Percentiles rank a stretch among this genome's conserved stretches.
These are phyloP conservation scores for Aspergillus terreus DNA, from an alignment of 2,329 filamentous ascomycete species.

Conservation along the genomic window DNA sequence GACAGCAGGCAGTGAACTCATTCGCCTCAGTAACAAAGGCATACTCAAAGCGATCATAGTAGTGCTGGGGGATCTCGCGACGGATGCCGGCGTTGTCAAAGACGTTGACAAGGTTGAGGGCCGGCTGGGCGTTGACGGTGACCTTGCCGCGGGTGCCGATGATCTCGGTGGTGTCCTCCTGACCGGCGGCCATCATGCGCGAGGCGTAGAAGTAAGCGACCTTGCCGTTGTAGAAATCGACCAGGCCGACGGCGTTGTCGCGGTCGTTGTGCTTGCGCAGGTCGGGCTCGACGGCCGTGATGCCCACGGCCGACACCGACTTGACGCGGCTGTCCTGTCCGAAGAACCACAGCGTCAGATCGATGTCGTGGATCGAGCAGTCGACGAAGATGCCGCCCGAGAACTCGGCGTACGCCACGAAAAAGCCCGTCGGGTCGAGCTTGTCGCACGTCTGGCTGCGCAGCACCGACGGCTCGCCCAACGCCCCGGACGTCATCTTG, in stretches of 20 bases:
- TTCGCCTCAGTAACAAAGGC: constrained; percentile 64
- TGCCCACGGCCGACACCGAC: constrained; percentile 53
- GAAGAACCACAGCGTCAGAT: constrained; percentile 63
- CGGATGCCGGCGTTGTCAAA: constrained; percentile 53
- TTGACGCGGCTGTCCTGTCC: constrained; percentile 54
- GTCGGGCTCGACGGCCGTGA: constrained; percentile 58
- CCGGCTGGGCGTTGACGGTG: constrained; percentile 58
- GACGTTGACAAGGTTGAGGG: constrained; percentile 54
- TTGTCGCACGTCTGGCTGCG: constrained; percentile 67
- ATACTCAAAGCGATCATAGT: constrained; percentile 62
- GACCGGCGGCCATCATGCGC: constrained; percentile 65
- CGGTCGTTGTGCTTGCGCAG: constrained; percentile 56
- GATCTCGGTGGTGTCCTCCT: constrained; percentile 65
- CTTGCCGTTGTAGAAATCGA: constrained; percentile 62
- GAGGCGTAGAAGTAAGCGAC: constrained; percentile 63
- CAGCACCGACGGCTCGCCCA: constrained; percentile 59
- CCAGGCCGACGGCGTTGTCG: constrained; percentile 61
- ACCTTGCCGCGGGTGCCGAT: constrained; percentile 65
- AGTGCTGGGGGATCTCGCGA: constrained; percentile 59
- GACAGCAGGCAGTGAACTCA: constrained; percentile 58
- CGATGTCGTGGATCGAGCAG: constrained; percentile 68
- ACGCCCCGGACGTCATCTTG: constrained; percentile 51
- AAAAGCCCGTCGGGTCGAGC: constrained; percentile 62
- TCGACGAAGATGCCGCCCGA: constrained; percentile 68
- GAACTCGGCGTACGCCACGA: constrained; percentile 63